A percentile compares a stretch with the other conserved stretches of the same genome.
These are phyloP conservation scores for Trichosanthes cucumerina DNA, from an alignment of 306 rosid species.

Conservation along the genomic window DNA sequence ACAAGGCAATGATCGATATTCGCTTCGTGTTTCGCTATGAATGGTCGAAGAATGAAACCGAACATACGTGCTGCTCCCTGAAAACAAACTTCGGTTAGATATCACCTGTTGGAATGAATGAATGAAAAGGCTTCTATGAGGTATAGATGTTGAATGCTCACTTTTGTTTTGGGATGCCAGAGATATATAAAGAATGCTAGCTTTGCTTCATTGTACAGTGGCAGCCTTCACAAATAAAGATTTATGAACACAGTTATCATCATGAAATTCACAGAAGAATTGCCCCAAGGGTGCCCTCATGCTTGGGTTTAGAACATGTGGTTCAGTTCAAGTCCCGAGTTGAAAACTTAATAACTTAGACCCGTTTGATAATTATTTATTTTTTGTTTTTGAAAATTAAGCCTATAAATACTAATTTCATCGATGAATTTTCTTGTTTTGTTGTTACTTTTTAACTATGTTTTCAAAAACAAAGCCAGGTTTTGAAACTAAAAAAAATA, in stretches of 20 bases:
- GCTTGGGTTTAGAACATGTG: not conserved
- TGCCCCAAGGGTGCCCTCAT: not conserved
- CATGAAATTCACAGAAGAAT: not conserved
- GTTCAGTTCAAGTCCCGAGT: not conserved
- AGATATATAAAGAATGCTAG: conserved; percentile 29
- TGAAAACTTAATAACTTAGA: not conserved
- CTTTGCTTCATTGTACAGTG: conserved; percentile 28
- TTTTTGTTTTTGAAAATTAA: too few relatives aligned
- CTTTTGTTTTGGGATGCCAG: conserved; percentile 30
- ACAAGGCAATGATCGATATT: conserved; percentile 24
- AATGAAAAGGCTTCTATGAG: not conserved
- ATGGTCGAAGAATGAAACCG: conserved; percentile 15
- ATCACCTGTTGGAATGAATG: not conserved
- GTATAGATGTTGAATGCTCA: conserved; percentile 5
- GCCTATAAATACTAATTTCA: too few relatives aligned
- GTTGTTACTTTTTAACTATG: too few relatives aligned
- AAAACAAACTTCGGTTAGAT: not conserved
- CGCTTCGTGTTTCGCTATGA: conserved; percentile 17
- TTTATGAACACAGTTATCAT: not conserved
- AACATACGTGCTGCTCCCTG: conserved; percentile 22
- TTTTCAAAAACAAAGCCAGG: too few relatives aligned
- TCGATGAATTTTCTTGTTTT: too few relatives aligned
- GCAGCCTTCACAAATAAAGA: conserved; percentile 19
- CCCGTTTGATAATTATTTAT: too few relatives aligned
- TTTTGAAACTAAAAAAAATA: too few relatives aligned